Evolutionary conservation across 31 red algal genomes (phyloP), one percentile per base, ranked within the genome.

Genomic region (Asparagopsis taxiformis): DNA sequence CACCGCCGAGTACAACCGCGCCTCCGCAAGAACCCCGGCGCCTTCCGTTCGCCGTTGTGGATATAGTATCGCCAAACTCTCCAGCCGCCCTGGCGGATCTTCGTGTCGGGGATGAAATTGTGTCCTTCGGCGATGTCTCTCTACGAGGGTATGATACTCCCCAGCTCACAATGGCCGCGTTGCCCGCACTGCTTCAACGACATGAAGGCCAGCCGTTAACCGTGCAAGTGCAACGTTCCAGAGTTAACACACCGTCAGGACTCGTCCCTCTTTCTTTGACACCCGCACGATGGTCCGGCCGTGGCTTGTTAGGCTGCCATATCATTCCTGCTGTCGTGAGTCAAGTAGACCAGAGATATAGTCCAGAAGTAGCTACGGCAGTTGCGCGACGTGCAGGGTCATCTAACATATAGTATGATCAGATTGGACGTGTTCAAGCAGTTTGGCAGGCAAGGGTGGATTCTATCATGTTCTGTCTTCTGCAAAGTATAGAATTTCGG

Each of bases 231-330:
- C 51, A 65, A 1, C 64, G 74, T 21, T 39, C 52, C 26, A 51
- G 43, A 31, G n/a, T 25, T 35, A 73, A 20, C 0, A 64, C 50
- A 19, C 31, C 29, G 19, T 38, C 41, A 6, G 25, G 52, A 17
- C 26, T 79, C 17, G 58, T 89, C 5, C 61, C 63, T 25, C 20
- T 94, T 28, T 8, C 28, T 13, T 61, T 94, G 19, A 74, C 75
- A 1, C 91, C 91, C 13, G 13, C 34, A 15, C 49, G 70, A 16
- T 94, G 91, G 91, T 43, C 41, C 6, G 91, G 91, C 2, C 31
- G 38, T 28, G 91, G 91, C 4, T 58, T 94, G 1, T 55, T 94
- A 15, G 91, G 91, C 21, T 94, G 91, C 66, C 88, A 92, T 67
- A 69, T 92, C 0, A 56, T 92, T 33, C 88, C 77, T n/a, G 21